Conservation (phyloP, 129 eudicot genomes). For the Flaveria linearis region DNA sequence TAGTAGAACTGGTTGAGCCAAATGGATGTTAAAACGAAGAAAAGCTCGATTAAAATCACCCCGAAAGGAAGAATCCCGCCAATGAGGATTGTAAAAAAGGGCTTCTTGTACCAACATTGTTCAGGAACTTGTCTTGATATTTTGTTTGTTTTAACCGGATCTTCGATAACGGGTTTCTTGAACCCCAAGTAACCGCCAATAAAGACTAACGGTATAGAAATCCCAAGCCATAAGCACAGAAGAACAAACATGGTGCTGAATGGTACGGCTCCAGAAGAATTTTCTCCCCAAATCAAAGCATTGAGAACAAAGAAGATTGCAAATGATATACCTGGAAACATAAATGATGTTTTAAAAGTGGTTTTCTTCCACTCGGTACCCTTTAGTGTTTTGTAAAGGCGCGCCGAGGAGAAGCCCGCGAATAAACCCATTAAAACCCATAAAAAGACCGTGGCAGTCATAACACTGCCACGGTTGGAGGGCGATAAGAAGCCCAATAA, state of each 20-base stretch:
- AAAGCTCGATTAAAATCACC: conserved; percentile 67
- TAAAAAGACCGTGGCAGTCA: conserved; percentile 43
- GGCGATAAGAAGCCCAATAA: conserved; percentile 77
- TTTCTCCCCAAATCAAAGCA: conserved; percentile 76
- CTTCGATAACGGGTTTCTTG: conserved; percentile 72
- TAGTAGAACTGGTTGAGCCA: conserved; percentile 81
- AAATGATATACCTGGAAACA: conserved; percentile 78
- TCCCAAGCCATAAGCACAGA: conserved; percentile 72
- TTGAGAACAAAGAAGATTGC: conserved; percentile 61
- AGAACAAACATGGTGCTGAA: conserved; percentile 77
- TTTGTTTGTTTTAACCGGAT: conserved; percentile 58
- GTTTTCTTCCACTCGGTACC: conserved; percentile 48
- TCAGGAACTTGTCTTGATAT: conserved; percentile 56
- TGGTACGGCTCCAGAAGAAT: conserved; percentile 71
- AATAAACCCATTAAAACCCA: conserved; percentile 48
- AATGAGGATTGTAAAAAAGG: conserved; percentile 60
- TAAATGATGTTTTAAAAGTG: conserved; percentile 47
- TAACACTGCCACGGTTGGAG: conserved; percentile 69
- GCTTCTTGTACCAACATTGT: conserved; percentile 83
- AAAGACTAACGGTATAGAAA: conserved; percentile 74
- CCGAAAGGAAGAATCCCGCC: conserved; percentile 81
- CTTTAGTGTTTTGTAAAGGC: conserved; percentile 57
- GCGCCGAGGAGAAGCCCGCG: conserved; percentile 42
- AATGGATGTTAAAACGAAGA: conserved; percentile 72
- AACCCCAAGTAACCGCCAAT: conserved; percentile 77